A percentile compares a stretch with the other conserved stretches of the same genome.
Conservation (phyloP, 148 eudicot species). For the Euryodendron excelsum region DNA sequence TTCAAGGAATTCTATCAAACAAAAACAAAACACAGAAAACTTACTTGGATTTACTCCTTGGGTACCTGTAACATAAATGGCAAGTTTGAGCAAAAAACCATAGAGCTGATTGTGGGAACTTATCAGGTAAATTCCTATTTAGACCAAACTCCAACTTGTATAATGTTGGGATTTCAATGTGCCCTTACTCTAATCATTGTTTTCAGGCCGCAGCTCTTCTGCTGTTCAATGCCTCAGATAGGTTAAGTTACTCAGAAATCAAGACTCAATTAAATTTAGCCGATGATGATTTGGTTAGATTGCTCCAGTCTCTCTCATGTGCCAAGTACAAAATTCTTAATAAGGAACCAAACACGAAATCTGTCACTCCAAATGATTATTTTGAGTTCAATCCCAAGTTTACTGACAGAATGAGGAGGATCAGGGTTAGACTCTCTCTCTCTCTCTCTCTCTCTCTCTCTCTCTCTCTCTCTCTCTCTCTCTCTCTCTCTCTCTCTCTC, state of each 20-base stretch:
- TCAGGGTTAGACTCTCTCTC: conserved; percentile 19
- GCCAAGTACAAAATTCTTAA: conserved; percentile 34
- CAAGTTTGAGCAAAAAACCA: conserved; percentile 28
- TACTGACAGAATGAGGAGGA: conserved; percentile 32
- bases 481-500: neutral
- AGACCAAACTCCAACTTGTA: neutral
- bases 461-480: neutral
- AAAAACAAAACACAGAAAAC: conserved; percentile 29
- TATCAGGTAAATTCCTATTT: conserved; percentile 24
- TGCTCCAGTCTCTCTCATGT: conserved; percentile 34
- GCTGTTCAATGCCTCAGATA: conserved; percentile 32
- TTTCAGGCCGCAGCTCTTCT: conserved; percentile 36
- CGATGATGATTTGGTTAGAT: conserved; percentile 35
- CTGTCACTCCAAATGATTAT: conserved; percentile 19
- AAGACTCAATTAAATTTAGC: conserved; percentile 26
- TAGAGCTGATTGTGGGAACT: conserved; percentile 31
- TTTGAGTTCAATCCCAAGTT: conserved; percentile 34
- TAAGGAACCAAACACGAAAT: conserved; percentile 26
- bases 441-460: neutral
- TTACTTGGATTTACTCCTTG: conserved; percentile 38
- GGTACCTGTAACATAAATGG: conserved; percentile 33
- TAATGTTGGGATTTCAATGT: neutral
- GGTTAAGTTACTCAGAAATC: conserved; percentile 30
- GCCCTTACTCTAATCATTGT: neutral
- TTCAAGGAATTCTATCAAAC: conserved; percentile 30